Evolutionary conservation across 2,329 filamentous ascomycete genomes (phyloP), one percentile per base, ranked within the genome.

Genomic region (Fusarium musae): DNA sequence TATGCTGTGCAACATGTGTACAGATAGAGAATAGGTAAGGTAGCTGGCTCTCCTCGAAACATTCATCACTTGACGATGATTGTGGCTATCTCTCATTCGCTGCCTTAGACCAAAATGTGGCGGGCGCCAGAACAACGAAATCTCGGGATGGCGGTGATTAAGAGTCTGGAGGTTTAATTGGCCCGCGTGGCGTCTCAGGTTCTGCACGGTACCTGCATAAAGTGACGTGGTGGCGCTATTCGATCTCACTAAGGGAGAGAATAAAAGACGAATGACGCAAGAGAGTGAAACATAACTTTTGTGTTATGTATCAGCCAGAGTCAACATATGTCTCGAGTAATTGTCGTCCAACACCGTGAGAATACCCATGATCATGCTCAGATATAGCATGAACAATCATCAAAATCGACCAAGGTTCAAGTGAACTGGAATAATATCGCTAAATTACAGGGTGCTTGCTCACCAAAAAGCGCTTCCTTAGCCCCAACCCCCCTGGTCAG

Each of bases 151-250:
- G 60, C 60, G 37, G 50, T 59, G 60, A 53, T 58, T 50, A 40
- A 34, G 39, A 61, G 28, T 46, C 39, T 44, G 59, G 64, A 40
- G 34, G 42, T 69, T 73, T 74, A 79, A 80, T 82, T 82, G 80
- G 80, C 73, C 69, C 57, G 47, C 67, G 65, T 69, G 61, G 74
- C 77, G 81, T 82, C 81, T 82, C 81, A 81, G 75, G 63, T 77
- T 75, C 66, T 72, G 73, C 49, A 64, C 67, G 50, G 76, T 78
- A 78, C 76, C 76, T 78, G 76, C 76, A 77, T 78, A 63, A 57
- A 62, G 62, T 73, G 71, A 78, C 65, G 73, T 73, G 73, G 63
- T 75, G 73, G 67, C 69, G 67, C 67, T 68, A 17, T 23, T 26
- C 19, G 44, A 47, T 47, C 44, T 30, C 9, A 47, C 30, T 19